Evolutionary conservation across 1,284 basidiomycete genomes (phyloP).

Genomic region (Pyrrhoderma noxium): DNA sequence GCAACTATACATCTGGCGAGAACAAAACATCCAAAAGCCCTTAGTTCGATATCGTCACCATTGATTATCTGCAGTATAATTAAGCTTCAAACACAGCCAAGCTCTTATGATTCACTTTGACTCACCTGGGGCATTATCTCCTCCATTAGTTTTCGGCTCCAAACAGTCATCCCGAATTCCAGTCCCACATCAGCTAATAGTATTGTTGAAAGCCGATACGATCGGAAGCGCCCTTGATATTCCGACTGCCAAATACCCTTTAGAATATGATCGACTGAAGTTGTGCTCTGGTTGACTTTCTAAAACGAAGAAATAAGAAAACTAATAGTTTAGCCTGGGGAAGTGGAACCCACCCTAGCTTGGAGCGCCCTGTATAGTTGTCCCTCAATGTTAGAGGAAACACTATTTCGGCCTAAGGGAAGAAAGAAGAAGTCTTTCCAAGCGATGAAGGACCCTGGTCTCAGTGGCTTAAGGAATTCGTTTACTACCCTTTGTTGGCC

Average conservation of each 20-base stretch:
- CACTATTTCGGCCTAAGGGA: slow-evolving; percentile 20
- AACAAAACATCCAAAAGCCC: slow-evolving; percentile 66
- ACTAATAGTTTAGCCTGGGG: slow-evolving; percentile 5
- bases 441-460: slow-evolving; percentile 30
- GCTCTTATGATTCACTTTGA: neutral
- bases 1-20: slow-evolving; percentile 67
- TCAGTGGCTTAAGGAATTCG: slow-evolving; percentile 54
- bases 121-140: slow-evolving; percentile 79
- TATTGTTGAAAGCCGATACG: slow-evolving; percentile 60
- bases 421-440: slow-evolving; percentile 12
- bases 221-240: slow-evolving; percentile 58
- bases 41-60: slow-evolving; percentile 64
- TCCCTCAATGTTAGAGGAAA: slow-evolving; percentile 48
- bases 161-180: slow-evolving; percentile 66
- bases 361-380: slow-evolving; percentile 57
- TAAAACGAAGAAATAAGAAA: slow-evolving; percentile 19
- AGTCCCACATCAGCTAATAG: slow-evolving; percentile 69
- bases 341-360: slow-evolving; percentile 41
- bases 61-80: slow-evolving; percentile 47
- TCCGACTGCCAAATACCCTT: slow-evolving; percentile 72
- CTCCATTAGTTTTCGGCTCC: slow-evolving; percentile 55
- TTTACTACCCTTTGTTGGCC: slow-evolving; percentile 57
- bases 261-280: slow-evolving; percentile 56
- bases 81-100: neutral
- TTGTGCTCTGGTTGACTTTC: slow-evolving; percentile 49